Conservation (phyloP, 2,329 filamentous ascomycete genomes). For the Westerdykella aurantiaca region DNA sequence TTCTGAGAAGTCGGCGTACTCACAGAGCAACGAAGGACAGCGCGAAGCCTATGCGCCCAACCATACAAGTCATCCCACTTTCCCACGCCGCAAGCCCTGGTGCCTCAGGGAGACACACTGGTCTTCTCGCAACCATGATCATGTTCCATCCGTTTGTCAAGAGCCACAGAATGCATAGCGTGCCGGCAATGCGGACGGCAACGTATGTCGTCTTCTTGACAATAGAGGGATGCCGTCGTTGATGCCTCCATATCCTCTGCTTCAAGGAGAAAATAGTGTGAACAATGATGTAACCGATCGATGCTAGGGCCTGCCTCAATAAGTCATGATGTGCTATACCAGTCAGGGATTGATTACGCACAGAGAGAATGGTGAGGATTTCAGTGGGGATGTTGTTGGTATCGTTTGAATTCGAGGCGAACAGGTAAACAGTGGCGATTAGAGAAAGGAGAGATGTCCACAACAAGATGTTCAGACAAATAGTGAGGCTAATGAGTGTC, state of each 20-base stretch:
- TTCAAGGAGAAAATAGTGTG: conserved; percentile 32
- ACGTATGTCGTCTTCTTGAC: conserved; percentile 30
- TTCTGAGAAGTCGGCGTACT: conserved; percentile 2
- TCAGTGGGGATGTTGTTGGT: conserved; percentile 24
- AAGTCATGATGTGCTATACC: conserved; percentile 5
- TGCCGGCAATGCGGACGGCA: conserved; percentile 27
- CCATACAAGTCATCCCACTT: conserved; percentile 25
- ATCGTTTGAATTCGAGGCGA: conserved; percentile 24
- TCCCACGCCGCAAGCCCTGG: conserved; percentile 26
- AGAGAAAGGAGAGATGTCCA: conserved; percentile 30
- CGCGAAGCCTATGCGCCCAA: conserved; percentile 25
- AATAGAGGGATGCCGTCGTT: conserved; percentile 16
- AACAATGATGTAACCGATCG: conserved; percentile 30
- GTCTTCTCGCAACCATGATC: conserved; percentile 35
- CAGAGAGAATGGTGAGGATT: conserved; percentile 29
- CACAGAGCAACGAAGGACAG: conserved; percentile 33
- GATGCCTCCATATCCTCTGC: conserved; percentile 26
- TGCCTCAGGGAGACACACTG: conserved; percentile 24
- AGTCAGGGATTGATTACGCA: conserved; percentile 11
- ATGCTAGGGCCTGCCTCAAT: conserved; percentile 25
- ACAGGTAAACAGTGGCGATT: conserved; percentile 23
- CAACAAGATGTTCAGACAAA: conserved; percentile 30
- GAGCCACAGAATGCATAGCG: conserved; percentile 33
- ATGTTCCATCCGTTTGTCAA: conserved; percentile 37
- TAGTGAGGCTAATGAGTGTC: conserved; percentile 30